A percentile compares a stretch with the other conserved stretches of the same genome.
Conservation (phyloP, 2,329 filamentous ascomycete species). For the Diaporthe batatas region DNA sequence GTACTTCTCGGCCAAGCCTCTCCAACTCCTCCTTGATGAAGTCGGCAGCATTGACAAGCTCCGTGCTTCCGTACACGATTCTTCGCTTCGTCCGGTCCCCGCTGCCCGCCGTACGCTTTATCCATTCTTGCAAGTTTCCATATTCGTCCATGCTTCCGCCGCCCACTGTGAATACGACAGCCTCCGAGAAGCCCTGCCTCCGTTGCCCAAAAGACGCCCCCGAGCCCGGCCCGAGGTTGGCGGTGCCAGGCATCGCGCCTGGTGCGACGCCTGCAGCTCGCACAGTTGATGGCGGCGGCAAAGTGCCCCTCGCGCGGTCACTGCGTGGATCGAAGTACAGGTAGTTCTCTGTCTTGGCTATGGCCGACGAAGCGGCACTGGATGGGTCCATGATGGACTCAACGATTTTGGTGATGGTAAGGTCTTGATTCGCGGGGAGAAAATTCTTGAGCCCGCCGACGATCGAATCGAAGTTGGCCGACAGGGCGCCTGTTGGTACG, state of each 20-base stretch:
- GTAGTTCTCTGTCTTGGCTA: conserved; percentile 96
- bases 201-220: conserved; percentile 91
- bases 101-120: conserved; percentile 76
- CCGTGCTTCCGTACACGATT: conserved; percentile 95
- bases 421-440: conserved; percentile 93
- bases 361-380: conserved; percentile 88
- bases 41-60: conserved; percentile 77
- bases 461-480: conserved; percentile 90
- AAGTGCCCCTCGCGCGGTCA: conserved; percentile 90
- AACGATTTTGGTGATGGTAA: conserved; percentile 97
- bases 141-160: conserved; percentile 99
- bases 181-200: conserved; percentile 89
- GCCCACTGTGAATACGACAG: conserved; percentile 93
- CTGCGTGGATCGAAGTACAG: conserved; percentile 97
- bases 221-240: conserved; percentile 70
- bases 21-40: conserved; percentile 76
- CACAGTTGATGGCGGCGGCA: conserved; percentile 81
- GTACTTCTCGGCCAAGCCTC: conserved; percentile 70
- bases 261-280: conserved; percentile 55
- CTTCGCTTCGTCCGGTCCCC: conserved; percentile 75
- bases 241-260: conserved; percentile 56
- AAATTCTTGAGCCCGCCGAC: conserved; percentile 99
- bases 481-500: conserved; percentile 76
- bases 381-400: conserved; percentile 98
- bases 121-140: conserved; percentile 97